phyloP scores from a whole-genome alignment of 306 rosid species.

The Ziziphus jujuba region DNA sequence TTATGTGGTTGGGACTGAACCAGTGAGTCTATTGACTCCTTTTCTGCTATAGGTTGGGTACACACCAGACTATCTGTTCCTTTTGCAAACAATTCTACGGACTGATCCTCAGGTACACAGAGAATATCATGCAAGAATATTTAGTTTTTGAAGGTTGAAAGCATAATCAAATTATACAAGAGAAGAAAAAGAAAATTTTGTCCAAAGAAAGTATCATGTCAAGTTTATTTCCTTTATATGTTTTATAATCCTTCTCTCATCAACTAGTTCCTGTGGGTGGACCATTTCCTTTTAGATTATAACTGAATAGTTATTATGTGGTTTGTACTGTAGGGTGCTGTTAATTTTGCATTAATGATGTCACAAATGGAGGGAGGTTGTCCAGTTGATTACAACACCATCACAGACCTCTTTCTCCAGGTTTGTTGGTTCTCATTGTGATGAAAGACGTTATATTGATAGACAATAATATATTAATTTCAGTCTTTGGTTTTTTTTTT shows the following conservation, averaged over 20 bases:
- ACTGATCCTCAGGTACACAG: constrained; percentile 89
- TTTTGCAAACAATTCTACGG: constrained; percentile 94
- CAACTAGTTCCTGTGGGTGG: neutral
- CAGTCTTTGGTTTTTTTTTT: constrained; percentile 15
- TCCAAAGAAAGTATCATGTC: neutral
- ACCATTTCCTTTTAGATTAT: constrained; percentile 8
- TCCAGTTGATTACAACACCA: constrained; percentile 96
- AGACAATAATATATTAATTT: neutral
- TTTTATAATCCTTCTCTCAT: neutral
- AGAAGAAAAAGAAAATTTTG: neutral
- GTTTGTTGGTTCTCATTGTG: constrained; percentile 35
- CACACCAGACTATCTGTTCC: constrained; percentile 95
- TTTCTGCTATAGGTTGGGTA: constrained; percentile 79
- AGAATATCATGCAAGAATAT: constrained; percentile 1
- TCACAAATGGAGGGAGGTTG: constrained; percentile 99
- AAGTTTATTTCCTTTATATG: constrained; percentile 12
- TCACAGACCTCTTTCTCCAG: constrained; percentile 99
- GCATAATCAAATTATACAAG: neutral
- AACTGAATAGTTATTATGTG: constrained; percentile 7
- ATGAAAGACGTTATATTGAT: too few species aligned
- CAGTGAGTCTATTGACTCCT: constrained; percentile 19
- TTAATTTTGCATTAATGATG: constrained; percentile 99
- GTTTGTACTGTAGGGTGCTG: constrained; percentile 83
- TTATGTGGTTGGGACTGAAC: constrained; percentile 7
- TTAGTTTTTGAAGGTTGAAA: constrained; percentile 6